Conservation (phyloP, 768 basidiomycete genomes). For the Amanita inopinata region DNA sequence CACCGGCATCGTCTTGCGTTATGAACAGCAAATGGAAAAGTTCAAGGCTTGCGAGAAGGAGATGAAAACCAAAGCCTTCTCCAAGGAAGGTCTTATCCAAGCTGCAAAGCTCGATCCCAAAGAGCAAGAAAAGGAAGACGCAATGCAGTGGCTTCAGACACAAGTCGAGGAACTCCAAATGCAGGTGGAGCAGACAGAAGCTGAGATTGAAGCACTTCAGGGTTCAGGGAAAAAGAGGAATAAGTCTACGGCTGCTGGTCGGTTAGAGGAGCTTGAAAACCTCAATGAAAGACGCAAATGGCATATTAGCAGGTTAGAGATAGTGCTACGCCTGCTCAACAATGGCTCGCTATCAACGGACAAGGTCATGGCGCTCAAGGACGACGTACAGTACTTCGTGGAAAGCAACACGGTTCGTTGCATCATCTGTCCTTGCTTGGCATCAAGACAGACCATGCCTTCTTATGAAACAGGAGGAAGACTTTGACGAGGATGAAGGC, state of each 20-base stretch:
- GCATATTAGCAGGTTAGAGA: conserved; percentile 89
- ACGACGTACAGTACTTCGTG: conserved; percentile 94
- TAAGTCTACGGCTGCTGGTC: conserved; percentile 57
- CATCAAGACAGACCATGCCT: conserved; percentile 13
- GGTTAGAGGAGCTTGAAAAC: conserved; percentile 75
- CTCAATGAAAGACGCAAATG: conserved; percentile 92
- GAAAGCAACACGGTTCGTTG: conserved; percentile 85
- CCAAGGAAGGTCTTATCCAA: conserved; percentile 94
- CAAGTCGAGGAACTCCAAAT: conserved; percentile 88
- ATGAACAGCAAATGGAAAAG: conserved; percentile 96
- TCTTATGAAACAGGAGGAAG: conserved; percentile 64
- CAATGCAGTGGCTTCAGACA: conserved; percentile 75
- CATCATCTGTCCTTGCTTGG: conserved; percentile 6
- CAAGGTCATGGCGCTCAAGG: conserved; percentile 72
- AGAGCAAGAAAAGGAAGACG: conserved; percentile 92
- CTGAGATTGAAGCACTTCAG: conserved; percentile 84
- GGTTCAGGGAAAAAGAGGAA: conserved; percentile 79
- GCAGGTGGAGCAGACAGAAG: conserved; percentile 91
- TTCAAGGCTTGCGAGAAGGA: conserved; percentile 99
- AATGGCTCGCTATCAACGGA: conserved; percentile 86
- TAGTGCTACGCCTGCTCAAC: conserved; percentile 86
- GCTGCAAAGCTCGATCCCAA: conserved; percentile 93
- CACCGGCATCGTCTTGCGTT: conserved; percentile 5
- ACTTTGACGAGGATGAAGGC: conserved; percentile 94
- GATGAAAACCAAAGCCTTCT: conserved; percentile 99